These are phyloP conservation scores for Ophiostoma sp. DNA, from an alignment of 2,329 filamentous ascomycete genomes.

Conservation along the genomic window DNA sequence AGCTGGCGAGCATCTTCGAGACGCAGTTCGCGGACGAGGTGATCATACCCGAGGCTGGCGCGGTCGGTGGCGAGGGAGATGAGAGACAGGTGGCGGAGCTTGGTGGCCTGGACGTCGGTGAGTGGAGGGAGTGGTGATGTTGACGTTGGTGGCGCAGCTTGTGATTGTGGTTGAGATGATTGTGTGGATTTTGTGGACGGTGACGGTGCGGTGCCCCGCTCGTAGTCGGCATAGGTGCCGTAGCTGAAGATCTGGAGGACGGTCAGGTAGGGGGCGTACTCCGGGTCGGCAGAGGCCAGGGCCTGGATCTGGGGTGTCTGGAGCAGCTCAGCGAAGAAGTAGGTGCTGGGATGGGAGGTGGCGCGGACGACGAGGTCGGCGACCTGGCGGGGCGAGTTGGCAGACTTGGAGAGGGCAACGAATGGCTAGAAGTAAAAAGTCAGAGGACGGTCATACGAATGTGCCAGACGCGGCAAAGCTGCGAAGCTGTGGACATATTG, in stretches of 20 bases:
- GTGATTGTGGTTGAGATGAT: background rate
- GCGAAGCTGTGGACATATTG: background rate
- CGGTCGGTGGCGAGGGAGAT: conserved; percentile 73
- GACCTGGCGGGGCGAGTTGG: conserved; percentile 78
- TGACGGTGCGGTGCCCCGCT: conserved; percentile 27
- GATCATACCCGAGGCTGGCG: conserved; percentile 69
- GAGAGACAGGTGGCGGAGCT: conserved; percentile 88
- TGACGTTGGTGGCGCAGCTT: background rate
- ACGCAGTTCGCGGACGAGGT: conserved; percentile 65
- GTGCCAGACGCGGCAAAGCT: background rate
- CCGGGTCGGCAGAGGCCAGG: conserved; percentile 56
- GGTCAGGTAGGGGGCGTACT: conserved; percentile 64
- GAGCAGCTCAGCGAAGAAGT: conserved; percentile 92
- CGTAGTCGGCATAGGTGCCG: conserved; percentile 82
- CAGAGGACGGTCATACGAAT: background rate
- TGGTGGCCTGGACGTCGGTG: conserved; percentile 70
- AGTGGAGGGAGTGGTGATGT: conserved; percentile 63
- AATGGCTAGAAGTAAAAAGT: conserved; percentile 65
- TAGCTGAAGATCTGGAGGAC: conserved; percentile 89
- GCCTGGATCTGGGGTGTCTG: conserved; percentile 75
- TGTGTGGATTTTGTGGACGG: background rate
- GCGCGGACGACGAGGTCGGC: conserved; percentile 84
- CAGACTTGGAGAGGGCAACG: conserved; percentile 82
- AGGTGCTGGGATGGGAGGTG: conserved; percentile 86
- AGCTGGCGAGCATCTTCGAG: conserved; percentile 69